phyloP scores from a whole-genome alignment of 148 eudicot species.

The Amaranthus cruentus region DNA sequence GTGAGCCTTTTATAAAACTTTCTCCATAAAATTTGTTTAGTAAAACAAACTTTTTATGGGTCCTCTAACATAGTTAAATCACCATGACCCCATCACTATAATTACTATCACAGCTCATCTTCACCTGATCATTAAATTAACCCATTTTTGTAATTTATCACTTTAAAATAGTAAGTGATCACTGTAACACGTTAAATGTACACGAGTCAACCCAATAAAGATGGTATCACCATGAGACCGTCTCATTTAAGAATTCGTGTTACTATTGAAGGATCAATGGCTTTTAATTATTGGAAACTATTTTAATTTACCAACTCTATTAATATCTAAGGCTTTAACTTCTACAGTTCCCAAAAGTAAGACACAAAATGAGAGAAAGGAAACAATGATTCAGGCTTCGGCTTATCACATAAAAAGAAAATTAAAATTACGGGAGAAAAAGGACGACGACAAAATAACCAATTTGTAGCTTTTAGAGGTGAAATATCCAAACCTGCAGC shows the following conservation, averaged over 20 bases:
- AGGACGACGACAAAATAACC: not conserved
- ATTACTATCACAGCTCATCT: too few relatives aligned
- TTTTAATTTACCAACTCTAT: not conserved
- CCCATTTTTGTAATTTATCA: too few relatives aligned
- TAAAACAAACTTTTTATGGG: not conserved
- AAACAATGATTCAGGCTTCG: not conserved
- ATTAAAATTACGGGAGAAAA: not conserved
- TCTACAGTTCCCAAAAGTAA: not conserved
- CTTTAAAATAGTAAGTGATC: too few relatives aligned
- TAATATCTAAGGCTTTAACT: not conserved
- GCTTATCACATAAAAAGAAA: not conserved
- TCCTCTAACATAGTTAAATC: not conserved
- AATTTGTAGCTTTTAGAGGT: not conserved
- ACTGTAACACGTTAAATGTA: too few relatives aligned
- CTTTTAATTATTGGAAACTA: not conserved
- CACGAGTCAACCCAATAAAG: too few relatives aligned
- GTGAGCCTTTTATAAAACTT: not conserved
- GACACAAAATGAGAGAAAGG: not conserved
- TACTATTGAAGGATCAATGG: not conserved
- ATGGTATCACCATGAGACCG: too few relatives aligned
- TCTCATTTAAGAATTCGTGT: too few relatives aligned
- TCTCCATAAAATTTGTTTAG: not conserved
- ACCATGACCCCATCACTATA: not conserved
- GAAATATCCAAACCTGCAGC: conserved; percentile 57
- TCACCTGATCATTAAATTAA: too few relatives aligned